Base-by-base conservation (phyloP, 305 asterid species). In the Solanum hybrid region DNA sequence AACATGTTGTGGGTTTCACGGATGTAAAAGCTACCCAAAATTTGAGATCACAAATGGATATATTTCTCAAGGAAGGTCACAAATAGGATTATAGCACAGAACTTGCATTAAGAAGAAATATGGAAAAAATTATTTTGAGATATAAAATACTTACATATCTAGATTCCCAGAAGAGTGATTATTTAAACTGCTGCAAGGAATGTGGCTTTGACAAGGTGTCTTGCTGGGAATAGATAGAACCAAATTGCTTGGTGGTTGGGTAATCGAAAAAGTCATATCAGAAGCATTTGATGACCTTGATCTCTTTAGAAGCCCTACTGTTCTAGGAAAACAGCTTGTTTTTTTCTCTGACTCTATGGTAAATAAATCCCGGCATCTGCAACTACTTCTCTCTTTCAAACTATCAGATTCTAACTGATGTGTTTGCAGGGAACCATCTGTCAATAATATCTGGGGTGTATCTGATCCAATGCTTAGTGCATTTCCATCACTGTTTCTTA, bases 401-500 rank as follows among this genome's bases (percentile, higher is more conserved):
- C 32, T 72, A 89, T 91, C 92, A 86, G 75, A 86, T 37, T 90
- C 92, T 5, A 86, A 51, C 13, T 66, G 90, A 46, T 75, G 84
- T 42, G 81, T 84, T 66, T 88, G 88, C 37, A 75, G 76, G 89
- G 86, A 75, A 87, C 86, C 85, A 84, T 79, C 91, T 26, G 88
- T 75, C 86, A 88, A 90, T 81, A 91, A 84, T 78, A 90, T 88
- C 64, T 60, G 88, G 1, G 94, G 95, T 10, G 92, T 88, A 36
- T 86, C 46, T 88, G 87, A 90, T 31, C 93, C 94, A 84, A 95
- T 85, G 91, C 93, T 93, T 40, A 94, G 82, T 10, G 97, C 95
- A 90, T 96, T 95, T 69, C 98, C 98, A 14, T 95, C 95, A 32
- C 92, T 89, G 88, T 91, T 93, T 89, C 97, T 89, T 87, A 95